Conservation (phyloP, 108 stramenopile species). For the Thalassiosira profunda region DNA sequence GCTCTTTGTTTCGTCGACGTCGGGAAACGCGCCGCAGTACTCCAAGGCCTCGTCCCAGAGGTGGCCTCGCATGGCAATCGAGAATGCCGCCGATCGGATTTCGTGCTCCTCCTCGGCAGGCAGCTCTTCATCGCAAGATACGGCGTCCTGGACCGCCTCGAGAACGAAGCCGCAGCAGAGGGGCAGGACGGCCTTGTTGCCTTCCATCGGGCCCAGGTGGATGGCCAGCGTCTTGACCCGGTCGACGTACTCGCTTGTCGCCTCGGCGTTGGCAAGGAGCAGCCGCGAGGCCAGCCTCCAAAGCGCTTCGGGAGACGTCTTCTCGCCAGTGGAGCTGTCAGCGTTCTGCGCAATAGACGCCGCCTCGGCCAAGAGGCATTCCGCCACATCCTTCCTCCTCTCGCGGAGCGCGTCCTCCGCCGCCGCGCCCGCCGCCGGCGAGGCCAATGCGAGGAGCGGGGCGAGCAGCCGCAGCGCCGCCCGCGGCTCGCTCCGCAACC, state of each 20-base stretch:
- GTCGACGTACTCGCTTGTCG: too few species aligned
- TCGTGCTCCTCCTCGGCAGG: too few species aligned
- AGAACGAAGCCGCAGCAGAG: conserved; percentile 29
- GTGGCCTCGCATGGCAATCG: conserved; percentile 51
- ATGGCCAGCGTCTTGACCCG: too few species aligned
- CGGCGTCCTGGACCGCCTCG: conserved; percentile 23
- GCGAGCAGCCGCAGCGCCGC: conserved; percentile 72
- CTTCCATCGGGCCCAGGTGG: too few species aligned
- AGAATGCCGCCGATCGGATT: conserved; percentile 68
- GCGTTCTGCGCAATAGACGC: conserved; percentile 15
- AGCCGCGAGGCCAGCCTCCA: conserved; percentile 40
- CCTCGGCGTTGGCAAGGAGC: too few species aligned
- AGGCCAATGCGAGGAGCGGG: conserved; percentile 58
- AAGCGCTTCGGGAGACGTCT: conserved; percentile 16
- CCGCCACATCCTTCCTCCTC: conserved; percentile 55
- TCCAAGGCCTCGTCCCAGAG: conserved; percentile 73
- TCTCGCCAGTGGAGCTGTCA: neutral
- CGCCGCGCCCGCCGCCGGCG: conserved; percentile 8
- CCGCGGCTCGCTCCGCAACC: conserved; percentile 51
- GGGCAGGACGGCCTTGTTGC: too few species aligned
- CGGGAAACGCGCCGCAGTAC: conserved; percentile 65
- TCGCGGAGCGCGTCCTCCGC: too few species aligned
- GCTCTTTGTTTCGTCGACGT: conserved; percentile 23
- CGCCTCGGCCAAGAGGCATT: conserved; percentile 72
- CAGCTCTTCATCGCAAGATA: conserved; percentile 8